These are phyloP conservation scores for Trichosporon coremiiforme DNA, from an alignment of 1,284 basidiomycete species.

Conservation along the genomic window DNA sequence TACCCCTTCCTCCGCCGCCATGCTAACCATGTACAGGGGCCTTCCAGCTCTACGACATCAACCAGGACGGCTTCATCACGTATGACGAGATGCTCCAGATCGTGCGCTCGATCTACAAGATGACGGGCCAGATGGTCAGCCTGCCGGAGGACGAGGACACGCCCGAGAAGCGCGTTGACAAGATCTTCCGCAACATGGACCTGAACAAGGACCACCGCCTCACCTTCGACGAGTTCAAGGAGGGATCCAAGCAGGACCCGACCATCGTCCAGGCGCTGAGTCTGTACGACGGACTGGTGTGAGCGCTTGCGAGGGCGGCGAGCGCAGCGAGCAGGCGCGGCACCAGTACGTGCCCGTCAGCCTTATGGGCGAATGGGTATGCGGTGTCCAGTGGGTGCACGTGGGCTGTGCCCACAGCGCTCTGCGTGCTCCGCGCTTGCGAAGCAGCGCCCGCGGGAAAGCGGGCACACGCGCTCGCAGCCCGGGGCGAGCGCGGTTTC, in stretches of 20 bases:
- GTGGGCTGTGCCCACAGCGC: no score
- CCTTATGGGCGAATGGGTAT: no score
- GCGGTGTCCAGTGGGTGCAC: no score
- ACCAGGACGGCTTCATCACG: constrained; percentile 94
- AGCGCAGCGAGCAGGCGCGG: background rate
- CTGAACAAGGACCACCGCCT: constrained; percentile 83
- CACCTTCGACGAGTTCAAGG: constrained; percentile 93
- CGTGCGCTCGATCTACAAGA: constrained; percentile 95
- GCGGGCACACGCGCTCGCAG: no score
- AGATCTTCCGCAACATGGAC: constrained; percentile 94
- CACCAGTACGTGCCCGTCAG: no score
- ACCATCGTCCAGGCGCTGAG: constrained; percentile 86
- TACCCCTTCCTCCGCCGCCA: no score
- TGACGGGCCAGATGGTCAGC: constrained; percentile 99
- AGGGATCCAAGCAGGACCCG: constrained; percentile 95
- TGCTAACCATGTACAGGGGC: constrained; percentile 69
- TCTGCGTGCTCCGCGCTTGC: no score
- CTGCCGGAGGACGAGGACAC: constrained; percentile 97
- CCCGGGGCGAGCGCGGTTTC: background rate
- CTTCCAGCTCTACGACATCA: constrained; percentile 99
- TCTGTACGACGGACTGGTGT: constrained; percentile 58
- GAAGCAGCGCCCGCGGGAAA: no score
- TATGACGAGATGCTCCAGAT: constrained; percentile 99
- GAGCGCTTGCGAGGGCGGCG: background rate
- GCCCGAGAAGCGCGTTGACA: constrained; percentile 97